Evolutionary conservation across 2,329 filamentous ascomycete species (phyloP), one percentile per base, ranked within the genome.

Genomic region (Nigrospora sphaerica): DNA sequence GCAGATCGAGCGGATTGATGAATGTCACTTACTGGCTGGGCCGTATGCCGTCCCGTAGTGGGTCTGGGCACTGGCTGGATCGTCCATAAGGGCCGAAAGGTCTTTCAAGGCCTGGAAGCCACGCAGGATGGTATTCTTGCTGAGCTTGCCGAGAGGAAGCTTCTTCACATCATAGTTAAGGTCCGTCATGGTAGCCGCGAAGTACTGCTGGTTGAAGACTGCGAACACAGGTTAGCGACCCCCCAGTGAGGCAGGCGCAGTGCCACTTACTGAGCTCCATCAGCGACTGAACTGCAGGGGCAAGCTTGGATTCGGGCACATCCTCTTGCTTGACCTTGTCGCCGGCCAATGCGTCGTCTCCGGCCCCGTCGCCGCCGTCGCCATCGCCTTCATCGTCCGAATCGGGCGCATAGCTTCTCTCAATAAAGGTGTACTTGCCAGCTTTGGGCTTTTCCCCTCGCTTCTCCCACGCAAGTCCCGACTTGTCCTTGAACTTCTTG

Each of bases 131-230:
- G 87, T 93, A 12, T 76, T 68, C 57, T 91, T 89, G 71, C 86
- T 88, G 19, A 95, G 75, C 61, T 93, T 95, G 5, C 89, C 90
- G 1, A 95, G 71, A 0, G 89, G 89, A 36, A 95, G 70, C 63
- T 95, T 95, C 52, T 85, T 73, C 11, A 77, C 73, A 54, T 89
- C 83, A 54, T 89, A 89, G 53, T 86, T 86, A 53, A 88, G 70
- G 2, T 77, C 71, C 1, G 65, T 62, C 81, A 88, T 86, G 33
- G 80, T 78, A 17, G 75, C 74, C 18, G 78, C 71, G 63, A 95
- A 89, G 60, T 84, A 83, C 18, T 82, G 62, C 47, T 80, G 75
- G 62, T 95, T 91, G 73, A 95, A 95, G 49, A 95, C 23, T 28
- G 23, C 23, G 23, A 28, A 28, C 5, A 2, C 7, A 10, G 23